phyloP scores from a whole-genome alignment of 768 basidiomycete genomes.

The Dioszegia aurantiaca region DNA sequence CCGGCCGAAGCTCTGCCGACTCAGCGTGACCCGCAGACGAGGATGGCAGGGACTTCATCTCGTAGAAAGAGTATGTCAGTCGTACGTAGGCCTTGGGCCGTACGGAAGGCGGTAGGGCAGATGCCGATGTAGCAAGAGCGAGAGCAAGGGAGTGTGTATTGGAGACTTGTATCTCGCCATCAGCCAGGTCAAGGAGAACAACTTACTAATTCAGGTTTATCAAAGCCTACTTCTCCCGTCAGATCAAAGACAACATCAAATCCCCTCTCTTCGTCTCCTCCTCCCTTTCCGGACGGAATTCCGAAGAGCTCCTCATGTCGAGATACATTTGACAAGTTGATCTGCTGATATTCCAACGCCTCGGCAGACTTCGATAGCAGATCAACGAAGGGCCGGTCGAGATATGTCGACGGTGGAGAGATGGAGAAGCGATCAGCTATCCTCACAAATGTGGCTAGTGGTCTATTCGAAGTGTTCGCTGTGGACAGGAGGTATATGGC shows the following conservation, averaged over 20 bases:
- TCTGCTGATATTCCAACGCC: constrained; percentile 44
- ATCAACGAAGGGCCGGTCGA: constrained; percentile 38
- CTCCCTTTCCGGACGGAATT: constrained; percentile 21
- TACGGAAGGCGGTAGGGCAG: constrained; percentile 17
- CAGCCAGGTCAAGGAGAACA: background rate
- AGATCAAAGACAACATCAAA: constrained; percentile 49
- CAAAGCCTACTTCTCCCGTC: constrained; percentile 45
- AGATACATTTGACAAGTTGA: constrained; percentile 32
- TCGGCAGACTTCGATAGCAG: constrained; percentile 22
- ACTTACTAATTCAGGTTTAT: constrained; percentile 47
- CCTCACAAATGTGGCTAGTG: constrained; percentile 24
- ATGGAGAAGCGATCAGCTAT: constrained; percentile 47
- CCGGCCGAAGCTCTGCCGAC: constrained; percentile 35
- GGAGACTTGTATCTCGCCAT: constrained; percentile 42
- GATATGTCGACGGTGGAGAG: constrained; percentile 46
- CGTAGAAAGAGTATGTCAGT: constrained; percentile 47
- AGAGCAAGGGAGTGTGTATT: constrained; percentile 44
- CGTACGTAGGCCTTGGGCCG: constrained; percentile 40
- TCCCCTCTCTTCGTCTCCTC: constrained; percentile 10
- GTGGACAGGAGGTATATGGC: constrained; percentile 26
- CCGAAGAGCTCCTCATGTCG: constrained; percentile 37
- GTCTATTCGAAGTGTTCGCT: background rate
- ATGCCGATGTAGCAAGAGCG: constrained; percentile 37
- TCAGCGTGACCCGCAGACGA: constrained; percentile 37
- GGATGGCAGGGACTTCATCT: constrained; percentile 44